These are phyloP conservation scores for Drechslerella coelobrocha DNA, from an alignment of 2,329 filamentous ascomycete genomes.

Conservation along the genomic window DNA sequence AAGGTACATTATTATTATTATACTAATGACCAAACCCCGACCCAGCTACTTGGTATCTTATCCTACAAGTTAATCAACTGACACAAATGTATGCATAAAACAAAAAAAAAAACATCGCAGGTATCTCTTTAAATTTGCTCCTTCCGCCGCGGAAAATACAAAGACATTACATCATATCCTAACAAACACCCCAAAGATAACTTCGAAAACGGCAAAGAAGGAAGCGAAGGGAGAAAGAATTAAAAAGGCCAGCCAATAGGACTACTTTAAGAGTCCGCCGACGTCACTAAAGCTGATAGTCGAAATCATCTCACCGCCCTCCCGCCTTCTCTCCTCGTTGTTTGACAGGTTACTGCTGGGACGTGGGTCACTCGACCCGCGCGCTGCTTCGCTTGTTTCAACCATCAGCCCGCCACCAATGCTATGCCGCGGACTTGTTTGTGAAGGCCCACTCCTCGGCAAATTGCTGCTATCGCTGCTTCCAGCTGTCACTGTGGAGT, in stretches of 20 bases:
- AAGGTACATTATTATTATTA: too few relatives aligned
- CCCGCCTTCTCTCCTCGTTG: conserved; percentile 1
- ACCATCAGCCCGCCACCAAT: conserved; percentile 35
- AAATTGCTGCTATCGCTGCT: neutral
- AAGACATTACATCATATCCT: too few relatives aligned
- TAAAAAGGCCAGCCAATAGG: conserved; percentile 1
- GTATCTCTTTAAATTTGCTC: too few relatives aligned
- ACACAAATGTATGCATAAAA: too few relatives aligned
- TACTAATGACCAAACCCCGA: too few relatives aligned
- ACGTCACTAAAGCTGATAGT: conserved; percentile 28
- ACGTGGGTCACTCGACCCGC: conserved; percentile 6
- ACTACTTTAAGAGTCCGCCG: conserved; percentile 36
- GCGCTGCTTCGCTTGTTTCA: conserved; percentile 21
- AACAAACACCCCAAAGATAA: too few relatives aligned
- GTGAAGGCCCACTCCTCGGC: conserved; percentile 3
- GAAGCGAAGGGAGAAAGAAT: too few relatives aligned
- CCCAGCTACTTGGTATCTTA: too few relatives aligned
- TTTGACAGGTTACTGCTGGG: conserved; percentile 7
- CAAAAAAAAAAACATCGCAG: too few relatives aligned
- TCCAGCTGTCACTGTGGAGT: neutral
- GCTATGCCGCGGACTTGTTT: conserved; percentile 26
- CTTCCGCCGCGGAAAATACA: too few relatives aligned
- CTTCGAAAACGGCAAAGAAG: too few relatives aligned
- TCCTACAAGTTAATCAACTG: too few relatives aligned
- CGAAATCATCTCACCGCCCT: neutral